Evolutionary conservation across 139 green algal species (phyloP).

Genomic region (Closterium sp.): DNA sequence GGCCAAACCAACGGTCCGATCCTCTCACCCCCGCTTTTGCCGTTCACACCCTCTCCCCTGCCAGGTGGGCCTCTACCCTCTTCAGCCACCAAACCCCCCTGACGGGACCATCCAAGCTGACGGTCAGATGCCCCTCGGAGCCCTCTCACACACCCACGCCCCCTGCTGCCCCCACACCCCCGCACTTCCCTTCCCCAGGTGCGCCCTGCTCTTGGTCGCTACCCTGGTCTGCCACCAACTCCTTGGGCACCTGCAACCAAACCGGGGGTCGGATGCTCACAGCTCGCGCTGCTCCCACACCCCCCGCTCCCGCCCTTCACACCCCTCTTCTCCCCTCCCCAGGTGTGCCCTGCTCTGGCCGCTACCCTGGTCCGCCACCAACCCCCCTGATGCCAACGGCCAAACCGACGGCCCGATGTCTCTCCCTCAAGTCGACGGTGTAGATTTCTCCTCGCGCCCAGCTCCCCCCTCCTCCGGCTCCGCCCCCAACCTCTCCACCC

Average conservation of each 20-base stretch:
- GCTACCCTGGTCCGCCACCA: not conserved
- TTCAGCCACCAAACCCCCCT: too few relatives aligned
- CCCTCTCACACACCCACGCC: too few relatives aligned
- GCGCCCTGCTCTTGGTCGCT: not conserved
- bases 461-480: not conserved
- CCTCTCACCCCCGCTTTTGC: too few relatives aligned
- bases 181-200: not conserved
- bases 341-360: not conserved
- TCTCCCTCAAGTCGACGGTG: constrained; percentile 29
- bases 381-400: not conserved
- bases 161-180: too few relatives aligned
- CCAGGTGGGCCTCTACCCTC: too few relatives aligned
- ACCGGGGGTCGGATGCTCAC: too few relatives aligned
- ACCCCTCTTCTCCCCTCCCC: not conserved
- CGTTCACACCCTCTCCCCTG: not conserved
- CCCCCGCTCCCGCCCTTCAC: not conserved
- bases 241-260: too few relatives aligned
- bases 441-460: not conserved
- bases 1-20: too few relatives aligned
- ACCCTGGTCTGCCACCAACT: too few relatives aligned
- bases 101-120: too few relatives aligned
- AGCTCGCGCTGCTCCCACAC: too few relatives aligned
- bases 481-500: not conserved
- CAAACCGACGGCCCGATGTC: not conserved
- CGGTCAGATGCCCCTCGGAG: too few relatives aligned